These are phyloP conservation scores for Mollisia scopiformis DNA, from an alignment of 2,329 filamentous ascomycete genomes.

Conservation along the genomic window DNA sequence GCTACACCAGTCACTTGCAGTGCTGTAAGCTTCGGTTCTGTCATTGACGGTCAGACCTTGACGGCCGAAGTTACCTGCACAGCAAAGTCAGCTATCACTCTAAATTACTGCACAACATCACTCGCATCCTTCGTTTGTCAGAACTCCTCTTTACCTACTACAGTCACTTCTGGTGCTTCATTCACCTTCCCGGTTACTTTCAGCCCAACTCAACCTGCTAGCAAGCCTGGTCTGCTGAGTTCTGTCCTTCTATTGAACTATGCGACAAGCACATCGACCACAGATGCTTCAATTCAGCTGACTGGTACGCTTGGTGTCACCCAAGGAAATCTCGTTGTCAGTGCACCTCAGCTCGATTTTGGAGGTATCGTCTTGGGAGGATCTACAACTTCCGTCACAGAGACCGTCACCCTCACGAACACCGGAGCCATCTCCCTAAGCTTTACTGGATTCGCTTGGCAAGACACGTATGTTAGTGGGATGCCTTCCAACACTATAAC, in stretches of 20 bases:
- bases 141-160: neutral
- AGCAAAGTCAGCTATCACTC: neutral
- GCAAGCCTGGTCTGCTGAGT: neutral
- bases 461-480: neutral
- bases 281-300: neutral
- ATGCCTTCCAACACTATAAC: neutral
- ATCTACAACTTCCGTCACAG: neutral
- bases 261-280: neutral
- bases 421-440: neutral
- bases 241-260: neutral
- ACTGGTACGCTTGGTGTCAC: neutral
- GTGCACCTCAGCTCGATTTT: conserved; percentile 1
- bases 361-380: neutral
- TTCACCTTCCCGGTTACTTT: neutral
- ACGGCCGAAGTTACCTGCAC: neutral
- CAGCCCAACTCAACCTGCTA: neutral
- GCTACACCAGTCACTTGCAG: neutral
- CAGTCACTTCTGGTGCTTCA: neutral
- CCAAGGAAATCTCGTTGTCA: neutral
- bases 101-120: neutral
- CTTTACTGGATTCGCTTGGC: conserved; percentile 1
- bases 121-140: neutral
- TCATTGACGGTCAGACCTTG: neutral
- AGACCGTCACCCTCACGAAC: neutral
- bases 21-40: neutral